Conservation (phyloP, 164 flowering plant species). For the Akebia trifoliata region DNA sequence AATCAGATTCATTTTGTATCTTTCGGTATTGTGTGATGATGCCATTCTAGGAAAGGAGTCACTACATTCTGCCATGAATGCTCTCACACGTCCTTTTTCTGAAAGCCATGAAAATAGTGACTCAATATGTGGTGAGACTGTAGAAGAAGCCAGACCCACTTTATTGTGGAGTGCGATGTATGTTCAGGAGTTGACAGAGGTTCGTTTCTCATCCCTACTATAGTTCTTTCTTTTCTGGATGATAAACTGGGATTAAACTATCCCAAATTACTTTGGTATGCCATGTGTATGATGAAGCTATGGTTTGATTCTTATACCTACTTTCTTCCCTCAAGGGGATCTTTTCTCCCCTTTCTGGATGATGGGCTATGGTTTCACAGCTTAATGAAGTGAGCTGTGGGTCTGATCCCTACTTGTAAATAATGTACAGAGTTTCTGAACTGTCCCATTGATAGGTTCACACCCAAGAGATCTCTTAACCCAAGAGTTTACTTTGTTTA, state of each 20-base stretch:
- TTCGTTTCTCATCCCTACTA: conserved; percentile 27
- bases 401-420: too few relatives aligned
- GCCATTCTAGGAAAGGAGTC: conserved; percentile 53
- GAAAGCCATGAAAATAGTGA: conserved; percentile 26
- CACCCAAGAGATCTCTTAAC: background rate
- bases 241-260: too few relatives aligned
- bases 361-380: too few relatives aligned
- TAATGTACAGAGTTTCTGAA: background rate
- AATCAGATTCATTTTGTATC: conserved; percentile 70
- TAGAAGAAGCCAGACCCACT: conserved; percentile 39
- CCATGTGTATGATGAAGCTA: too few relatives aligned
- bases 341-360: too few relatives aligned
- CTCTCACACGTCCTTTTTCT: conserved; percentile 29
- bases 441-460: background rate
- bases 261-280: too few relatives aligned
- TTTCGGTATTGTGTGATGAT: conserved; percentile 64
- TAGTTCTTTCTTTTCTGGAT: background rate
- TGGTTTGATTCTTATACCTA: too few relatives aligned
- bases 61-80: conserved; percentile 48
- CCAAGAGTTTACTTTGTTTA: background rate
- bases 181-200: conserved; percentile 60
- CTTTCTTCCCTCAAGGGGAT: too few relatives aligned
- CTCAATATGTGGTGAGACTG: conserved; percentile 17
- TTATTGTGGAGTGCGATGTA: conserved; percentile 73
- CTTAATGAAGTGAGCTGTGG: too few relatives aligned